These are phyloP conservation scores for Thelephora terrestris DNA, from an alignment of 1,284 basidiomycete genomes.

Conservation along the genomic window DNA sequence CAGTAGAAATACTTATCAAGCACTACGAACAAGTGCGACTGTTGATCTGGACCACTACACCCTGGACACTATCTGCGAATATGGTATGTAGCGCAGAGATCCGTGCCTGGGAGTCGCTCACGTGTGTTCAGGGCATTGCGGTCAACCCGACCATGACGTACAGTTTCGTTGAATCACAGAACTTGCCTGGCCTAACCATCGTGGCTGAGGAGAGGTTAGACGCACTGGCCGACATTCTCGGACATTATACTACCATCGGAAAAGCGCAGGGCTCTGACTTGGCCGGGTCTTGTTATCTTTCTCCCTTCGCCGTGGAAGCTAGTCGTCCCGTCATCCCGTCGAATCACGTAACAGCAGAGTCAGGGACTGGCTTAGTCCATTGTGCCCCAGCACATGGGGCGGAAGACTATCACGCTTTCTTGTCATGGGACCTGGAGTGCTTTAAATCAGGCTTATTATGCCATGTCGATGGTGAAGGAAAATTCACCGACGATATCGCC, in stretches of 20 bases:
- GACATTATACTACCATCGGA: conserved; percentile 26
- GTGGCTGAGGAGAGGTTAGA: conserved; percentile 63
- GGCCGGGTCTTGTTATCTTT: conserved; percentile 53
- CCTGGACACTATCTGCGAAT: conserved; percentile 95
- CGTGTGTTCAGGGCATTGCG: conserved; percentile 63
- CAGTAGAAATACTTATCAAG: conserved; percentile 15
- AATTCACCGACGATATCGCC: conserved; percentile 50
- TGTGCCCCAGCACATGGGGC: conserved; percentile 92
- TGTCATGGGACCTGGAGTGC: conserved; percentile 32
- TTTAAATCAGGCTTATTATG: conserved; percentile 38
- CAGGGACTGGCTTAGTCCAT: conserved; percentile 96
- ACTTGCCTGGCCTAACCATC: conserved; percentile 34
- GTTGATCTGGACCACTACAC: conserved; percentile 97
- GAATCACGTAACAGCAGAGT: conserved; percentile 73
- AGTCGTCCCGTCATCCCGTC: conserved; percentile 39
- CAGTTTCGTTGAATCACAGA: conserved; percentile 38
- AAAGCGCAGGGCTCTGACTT: conserved; percentile 56
- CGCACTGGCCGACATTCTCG: conserved; percentile 40
- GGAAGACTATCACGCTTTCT: conserved; percentile 84
- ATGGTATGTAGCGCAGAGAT: conserved; percentile 58
- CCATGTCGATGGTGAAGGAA: conserved; percentile 78
- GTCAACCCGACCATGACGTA: conserved; percentile 73
- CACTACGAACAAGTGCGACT: conserved; percentile 34
- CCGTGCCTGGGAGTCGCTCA: conserved; percentile 4
- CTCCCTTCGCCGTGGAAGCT: conserved; percentile 44